These are phyloP conservation scores for Zymoseptoria brevis DNA, from an alignment of 2,329 filamentous ascomycete genomes.

Conservation along the genomic window DNA sequence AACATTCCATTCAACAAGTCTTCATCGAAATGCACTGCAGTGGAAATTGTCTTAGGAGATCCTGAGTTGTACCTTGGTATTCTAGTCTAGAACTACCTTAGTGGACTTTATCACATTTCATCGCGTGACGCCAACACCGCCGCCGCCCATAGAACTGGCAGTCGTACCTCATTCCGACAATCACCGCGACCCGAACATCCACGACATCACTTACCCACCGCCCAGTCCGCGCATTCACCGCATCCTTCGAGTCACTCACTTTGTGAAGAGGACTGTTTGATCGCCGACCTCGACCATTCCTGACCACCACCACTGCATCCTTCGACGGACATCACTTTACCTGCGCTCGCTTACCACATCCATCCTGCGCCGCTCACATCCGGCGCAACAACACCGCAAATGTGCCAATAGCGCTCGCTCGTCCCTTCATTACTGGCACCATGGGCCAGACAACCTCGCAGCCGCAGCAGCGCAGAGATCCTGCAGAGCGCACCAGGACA, in stretches of 20 bases:
- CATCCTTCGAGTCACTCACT: not conserved
- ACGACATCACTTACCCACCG: not conserved
- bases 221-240: no score
- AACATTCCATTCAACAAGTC: no score
- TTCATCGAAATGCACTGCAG: no score
- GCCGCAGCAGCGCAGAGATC: slow-evolving; percentile 11
- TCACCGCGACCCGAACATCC: not conserved
- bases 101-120: no score
- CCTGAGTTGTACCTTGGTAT: no score
- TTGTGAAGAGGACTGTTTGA: not conserved
- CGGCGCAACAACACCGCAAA: not conserved
- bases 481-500: not conserved
- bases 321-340: no score
- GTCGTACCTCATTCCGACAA: no score
- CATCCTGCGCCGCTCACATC: not conserved
- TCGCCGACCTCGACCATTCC: not conserved
- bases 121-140: no score
- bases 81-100: no score
- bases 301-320: not conserved
- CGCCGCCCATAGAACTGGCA: no score
- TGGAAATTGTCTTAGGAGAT: no score
- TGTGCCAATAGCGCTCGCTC: slow-evolving; percentile 5
- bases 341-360: not conserved
- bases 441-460: slow-evolving; percentile 30
- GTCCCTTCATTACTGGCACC: slow-evolving; percentile 1